Percentiles rank a stretch among this genome's conserved stretches.
Conservation (phyloP, 768 basidiomycete species). For the Gelatoporia subvermispora region DNA sequence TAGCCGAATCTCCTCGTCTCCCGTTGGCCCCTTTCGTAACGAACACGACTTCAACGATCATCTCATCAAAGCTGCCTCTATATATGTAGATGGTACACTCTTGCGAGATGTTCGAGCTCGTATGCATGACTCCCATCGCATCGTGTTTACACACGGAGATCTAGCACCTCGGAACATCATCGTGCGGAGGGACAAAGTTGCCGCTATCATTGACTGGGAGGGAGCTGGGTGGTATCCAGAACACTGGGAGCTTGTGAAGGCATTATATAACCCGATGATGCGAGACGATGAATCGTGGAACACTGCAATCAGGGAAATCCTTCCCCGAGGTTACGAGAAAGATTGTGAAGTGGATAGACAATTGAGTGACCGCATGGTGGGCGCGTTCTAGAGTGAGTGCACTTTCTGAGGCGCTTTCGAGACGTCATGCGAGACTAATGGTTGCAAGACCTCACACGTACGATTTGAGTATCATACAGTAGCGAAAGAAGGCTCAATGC, state of each 20-base stretch:
- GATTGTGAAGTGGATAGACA: too few species aligned
- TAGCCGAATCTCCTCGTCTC: neutral
- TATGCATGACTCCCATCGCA: neutral
- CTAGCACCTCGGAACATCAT: constrained; percentile 20
- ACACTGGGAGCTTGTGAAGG: constrained; percentile 26
- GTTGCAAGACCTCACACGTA: too few species aligned
- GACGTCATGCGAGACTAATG: too few species aligned
- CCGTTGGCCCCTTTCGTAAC: neutral
- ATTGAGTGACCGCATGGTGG: too few species aligned
- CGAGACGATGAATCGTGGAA: too few species aligned
- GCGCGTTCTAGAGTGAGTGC: too few species aligned
- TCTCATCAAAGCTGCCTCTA: neutral
- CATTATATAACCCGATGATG: too few species aligned
- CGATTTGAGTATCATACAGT: too few species aligned
- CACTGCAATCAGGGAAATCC: too few species aligned
- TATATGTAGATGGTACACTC: neutral
- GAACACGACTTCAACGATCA: neutral
- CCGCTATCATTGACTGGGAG: constrained; percentile 24
- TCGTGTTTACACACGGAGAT: constrained; percentile 21
- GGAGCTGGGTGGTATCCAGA: constrained; percentile 22
- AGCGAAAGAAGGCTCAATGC: too few species aligned
- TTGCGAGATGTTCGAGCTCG: neutral
- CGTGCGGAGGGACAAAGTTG: constrained; percentile 10
- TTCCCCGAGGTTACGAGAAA: too few species aligned
- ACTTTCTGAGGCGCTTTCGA: too few species aligned